phyloP scores from a whole-genome alignment of 805 yeast species.

The Cyberlindnera xishuangbannaensis region DNA sequence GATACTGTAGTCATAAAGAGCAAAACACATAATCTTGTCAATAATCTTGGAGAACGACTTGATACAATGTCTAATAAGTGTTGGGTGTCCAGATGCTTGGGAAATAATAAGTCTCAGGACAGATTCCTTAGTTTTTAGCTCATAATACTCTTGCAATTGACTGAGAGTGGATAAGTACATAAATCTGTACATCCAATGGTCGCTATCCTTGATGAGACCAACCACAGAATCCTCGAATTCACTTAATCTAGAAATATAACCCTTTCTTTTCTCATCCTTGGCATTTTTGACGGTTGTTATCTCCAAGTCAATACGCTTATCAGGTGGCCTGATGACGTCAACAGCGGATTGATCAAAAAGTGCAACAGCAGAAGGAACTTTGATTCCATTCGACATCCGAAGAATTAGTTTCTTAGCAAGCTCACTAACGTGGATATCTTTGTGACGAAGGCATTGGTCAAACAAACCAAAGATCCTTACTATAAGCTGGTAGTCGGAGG shows the following conservation, averaged over 20 bases:
- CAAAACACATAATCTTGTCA: slow-evolving; percentile 39
- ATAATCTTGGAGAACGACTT: slow-evolving; percentile 53
- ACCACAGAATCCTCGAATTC: slow-evolving; percentile 37
- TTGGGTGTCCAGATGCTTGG: slow-evolving; percentile 54
- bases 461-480: slow-evolving; percentile 42
- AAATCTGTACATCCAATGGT: slow-evolving; percentile 54
- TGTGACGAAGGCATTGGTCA: slow-evolving; percentile 49
- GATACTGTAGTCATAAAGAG: slow-evolving; percentile 43
- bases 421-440: slow-evolving; percentile 47
- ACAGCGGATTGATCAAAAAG: slow-evolving; percentile 36
- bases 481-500: slow-evolving; percentile 51
- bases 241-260: slow-evolving; percentile 35
- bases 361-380: slow-evolving; percentile 50
- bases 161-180: slow-evolving; percentile 45
- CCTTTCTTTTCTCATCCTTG: slow-evolving; percentile 48
- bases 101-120: slow-evolving; percentile 39
- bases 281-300: slow-evolving; percentile 56
- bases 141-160: slow-evolving; percentile 48
- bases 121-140: slow-evolving; percentile 36
- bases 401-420: slow-evolving; percentile 48
- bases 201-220: slow-evolving; percentile 21
- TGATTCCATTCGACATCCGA: slow-evolving; percentile 34
- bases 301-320: slow-evolving; percentile 48
- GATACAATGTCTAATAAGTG: slow-evolving; percentile 51
- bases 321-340: slow-evolving; percentile 56